These are phyloP conservation scores for Galerina marginata DNA, from an alignment of 768 basidiomycete genomes.

Conservation along the genomic window DNA sequence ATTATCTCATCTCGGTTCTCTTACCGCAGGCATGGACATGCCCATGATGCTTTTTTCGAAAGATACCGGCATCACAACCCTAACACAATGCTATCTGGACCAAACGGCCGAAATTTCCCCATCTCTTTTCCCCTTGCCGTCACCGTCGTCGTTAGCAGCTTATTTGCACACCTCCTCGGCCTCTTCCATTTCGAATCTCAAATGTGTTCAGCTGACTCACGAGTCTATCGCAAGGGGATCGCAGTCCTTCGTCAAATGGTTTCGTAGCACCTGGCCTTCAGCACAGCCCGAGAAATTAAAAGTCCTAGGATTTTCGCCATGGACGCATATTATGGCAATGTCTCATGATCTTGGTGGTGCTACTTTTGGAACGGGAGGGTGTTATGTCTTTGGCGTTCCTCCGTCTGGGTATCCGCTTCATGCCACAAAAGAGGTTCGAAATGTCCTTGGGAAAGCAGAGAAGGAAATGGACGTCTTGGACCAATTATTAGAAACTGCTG, in stretches of 20 bases:
- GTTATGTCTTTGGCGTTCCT: slow-evolving; percentile 29
- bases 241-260: slow-evolving; percentile 16
- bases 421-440: not conserved
- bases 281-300: slow-evolving; percentile 13
- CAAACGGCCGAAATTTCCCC: slow-evolving; percentile 13
- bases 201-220: slow-evolving; percentile 35
- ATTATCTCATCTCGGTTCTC: not conserved
- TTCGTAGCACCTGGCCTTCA: slow-evolving; percentile 7
- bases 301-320: slow-evolving; percentile 31
- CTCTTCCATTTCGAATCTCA: slow-evolving; percentile 30
- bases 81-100: slow-evolving; percentile 27
- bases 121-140: slow-evolving; percentile 6
- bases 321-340: slow-evolving; percentile 31
- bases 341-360: slow-evolving; percentile 24
- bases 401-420: slow-evolving; percentile 26
- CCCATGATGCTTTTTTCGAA: slow-evolving; percentile 4
- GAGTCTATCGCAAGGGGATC: slow-evolving; percentile 17
- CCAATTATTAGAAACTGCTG: slow-evolving; percentile 18
- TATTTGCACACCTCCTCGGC: slow-evolving; percentile 39
- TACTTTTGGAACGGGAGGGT: slow-evolving; percentile 29
- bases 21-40: slow-evolving; percentile 6
- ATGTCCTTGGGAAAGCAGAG: not conserved
- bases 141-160: slow-evolving; percentile 19
- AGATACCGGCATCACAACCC: slow-evolving; percentile 23
- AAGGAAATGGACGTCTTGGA: slow-evolving; percentile 15